phyloP scores from a whole-genome alignment of 1,139 yeast genomes.

The Yamadazyma triangularis region DNA sequence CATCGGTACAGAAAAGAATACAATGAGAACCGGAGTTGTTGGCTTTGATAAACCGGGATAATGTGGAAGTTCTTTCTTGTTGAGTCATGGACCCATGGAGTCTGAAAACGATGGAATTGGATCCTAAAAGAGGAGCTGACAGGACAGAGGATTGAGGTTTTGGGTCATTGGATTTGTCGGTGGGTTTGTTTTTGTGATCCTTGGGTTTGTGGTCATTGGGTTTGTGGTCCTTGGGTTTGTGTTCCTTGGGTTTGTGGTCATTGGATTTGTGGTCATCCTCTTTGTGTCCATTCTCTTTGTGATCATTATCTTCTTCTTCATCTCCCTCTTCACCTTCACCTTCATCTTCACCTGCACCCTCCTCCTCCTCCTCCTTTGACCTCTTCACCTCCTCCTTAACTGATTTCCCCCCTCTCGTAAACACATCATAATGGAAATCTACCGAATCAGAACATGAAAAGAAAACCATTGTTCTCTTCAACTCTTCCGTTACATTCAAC shows the following conservation, averaged over 20 bases:
- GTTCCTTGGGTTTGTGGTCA: too few species aligned
- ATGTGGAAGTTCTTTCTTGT: slow-evolving; percentile 72
- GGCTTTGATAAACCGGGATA: slow-evolving; percentile 54
- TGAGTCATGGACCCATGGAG: slow-evolving; percentile 91
- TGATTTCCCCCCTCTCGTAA: slow-evolving; percentile 53
- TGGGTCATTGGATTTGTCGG: slow-evolving; percentile 11
- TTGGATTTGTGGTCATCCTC: too few species aligned
- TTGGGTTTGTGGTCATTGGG: too few species aligned
- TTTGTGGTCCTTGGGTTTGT: too few species aligned
- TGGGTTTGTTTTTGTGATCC: too few species aligned
- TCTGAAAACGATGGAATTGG: slow-evolving; percentile 56
- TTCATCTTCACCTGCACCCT: too few species aligned
- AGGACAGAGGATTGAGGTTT: slow-evolving; percentile 38
- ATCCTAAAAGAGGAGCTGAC: slow-evolving; percentile 52
- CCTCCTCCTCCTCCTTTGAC: slow-evolving; percentile 24
- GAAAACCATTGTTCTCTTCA: slow-evolving; percentile 70
- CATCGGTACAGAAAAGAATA: slow-evolving; percentile 78
- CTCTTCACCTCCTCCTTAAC: too few species aligned
- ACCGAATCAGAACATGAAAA: slow-evolving; percentile 94
- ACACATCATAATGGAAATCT: slow-evolving; percentile 78
- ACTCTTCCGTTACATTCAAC: slow-evolving; percentile 26
- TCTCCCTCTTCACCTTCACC: slow-evolving; percentile 17
- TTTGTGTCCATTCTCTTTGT: too few species aligned
- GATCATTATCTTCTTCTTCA: slow-evolving; percentile 10
- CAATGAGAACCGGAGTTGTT: slow-evolving; percentile 40